A percentile compares a stretch with the other conserved stretches of the same genome.
phyloP scores from a whole-genome alignment of 495 filamentous ascomycete species.

The Cairneyella variabilis region DNA sequence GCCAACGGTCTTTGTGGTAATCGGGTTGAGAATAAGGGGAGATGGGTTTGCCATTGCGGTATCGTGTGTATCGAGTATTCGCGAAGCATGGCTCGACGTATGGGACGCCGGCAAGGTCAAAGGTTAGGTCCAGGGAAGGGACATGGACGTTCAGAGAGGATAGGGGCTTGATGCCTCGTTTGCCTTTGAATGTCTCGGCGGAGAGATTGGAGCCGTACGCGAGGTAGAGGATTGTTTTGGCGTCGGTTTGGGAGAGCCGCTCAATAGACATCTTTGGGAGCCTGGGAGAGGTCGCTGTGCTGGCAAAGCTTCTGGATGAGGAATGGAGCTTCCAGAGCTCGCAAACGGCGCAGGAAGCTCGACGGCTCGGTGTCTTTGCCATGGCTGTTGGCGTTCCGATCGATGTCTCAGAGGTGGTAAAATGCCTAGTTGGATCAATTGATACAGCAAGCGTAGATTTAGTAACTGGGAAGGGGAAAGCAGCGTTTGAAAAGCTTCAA shows the following conservation, averaged over 20 bases:
- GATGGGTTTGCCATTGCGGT: conserved; percentile 41
- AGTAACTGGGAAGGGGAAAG: too few species aligned
- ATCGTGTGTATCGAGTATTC: conserved; percentile 62
- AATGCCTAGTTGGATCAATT: too few species aligned
- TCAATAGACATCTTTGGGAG: conserved; percentile 2
- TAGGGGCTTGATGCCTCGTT: conserved; percentile 72
- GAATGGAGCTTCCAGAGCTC: background rate
- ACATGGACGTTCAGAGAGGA: conserved; percentile 75
- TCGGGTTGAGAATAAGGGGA: conserved; percentile 33
- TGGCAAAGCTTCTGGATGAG: background rate
- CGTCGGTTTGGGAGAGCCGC: conserved; percentile 4
- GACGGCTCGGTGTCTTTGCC: too few species aligned
- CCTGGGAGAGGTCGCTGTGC: too few species aligned
- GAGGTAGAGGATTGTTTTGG: conserved; percentile 73
- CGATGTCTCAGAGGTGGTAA: too few species aligned
- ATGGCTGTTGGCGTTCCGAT: too few species aligned
- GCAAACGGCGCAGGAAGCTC: background rate
- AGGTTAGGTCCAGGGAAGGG: conserved; percentile 70
- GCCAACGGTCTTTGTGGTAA: conserved; percentile 55
- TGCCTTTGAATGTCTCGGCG: conserved; percentile 68
- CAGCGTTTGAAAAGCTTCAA: too few species aligned
- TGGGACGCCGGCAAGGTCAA: conserved; percentile 81
- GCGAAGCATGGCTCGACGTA: conserved; percentile 93
- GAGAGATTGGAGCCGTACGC: conserved; percentile 93
- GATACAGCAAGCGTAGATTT: too few species aligned